These are phyloP conservation scores for Penicillium psychrosexuale DNA, from an alignment of 2,329 filamentous ascomycete species.

Conservation along the genomic window DNA sequence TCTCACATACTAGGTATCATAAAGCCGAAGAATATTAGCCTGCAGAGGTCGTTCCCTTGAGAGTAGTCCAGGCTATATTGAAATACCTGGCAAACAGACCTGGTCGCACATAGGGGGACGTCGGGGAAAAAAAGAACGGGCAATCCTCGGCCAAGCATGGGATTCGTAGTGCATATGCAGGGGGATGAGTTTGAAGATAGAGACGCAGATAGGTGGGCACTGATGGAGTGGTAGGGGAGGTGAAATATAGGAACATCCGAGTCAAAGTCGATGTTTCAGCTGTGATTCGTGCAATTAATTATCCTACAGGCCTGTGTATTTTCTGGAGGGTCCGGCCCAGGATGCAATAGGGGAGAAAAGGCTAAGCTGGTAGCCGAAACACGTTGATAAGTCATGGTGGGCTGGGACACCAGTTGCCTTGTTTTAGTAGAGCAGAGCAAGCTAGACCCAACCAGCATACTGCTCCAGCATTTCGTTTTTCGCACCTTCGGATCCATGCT, in stretches of 20 bases:
- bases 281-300: conserved; percentile 10
- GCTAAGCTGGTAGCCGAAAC: background rate
- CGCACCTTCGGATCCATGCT: conserved; percentile 47
- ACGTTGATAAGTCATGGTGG: background rate
- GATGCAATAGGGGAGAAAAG: conserved; percentile 1
- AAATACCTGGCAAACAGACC: conserved; percentile 10
- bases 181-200: background rate
- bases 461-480: conserved; percentile 40
- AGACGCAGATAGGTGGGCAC: background rate
- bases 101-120: conserved; percentile 1
- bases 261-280: background rate
- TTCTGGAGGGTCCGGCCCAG: conserved; percentile 2
- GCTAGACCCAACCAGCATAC: conserved; percentile 40
- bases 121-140: background rate
- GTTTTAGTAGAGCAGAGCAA: background rate
- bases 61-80: conserved; percentile 5
- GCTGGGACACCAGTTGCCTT: conserved; percentile 3
- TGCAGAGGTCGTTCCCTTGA: background rate
- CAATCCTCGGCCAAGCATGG: background rate
- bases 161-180: conserved; percentile 13
- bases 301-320: conserved; percentile 2
- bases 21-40: background rate
- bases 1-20: background rate
- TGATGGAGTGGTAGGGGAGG: background rate
- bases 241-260: conserved; percentile 1